Conservation (phyloP, 2,329 filamentous ascomycete species). For the Sporothrix pseudoabietina region DNA sequence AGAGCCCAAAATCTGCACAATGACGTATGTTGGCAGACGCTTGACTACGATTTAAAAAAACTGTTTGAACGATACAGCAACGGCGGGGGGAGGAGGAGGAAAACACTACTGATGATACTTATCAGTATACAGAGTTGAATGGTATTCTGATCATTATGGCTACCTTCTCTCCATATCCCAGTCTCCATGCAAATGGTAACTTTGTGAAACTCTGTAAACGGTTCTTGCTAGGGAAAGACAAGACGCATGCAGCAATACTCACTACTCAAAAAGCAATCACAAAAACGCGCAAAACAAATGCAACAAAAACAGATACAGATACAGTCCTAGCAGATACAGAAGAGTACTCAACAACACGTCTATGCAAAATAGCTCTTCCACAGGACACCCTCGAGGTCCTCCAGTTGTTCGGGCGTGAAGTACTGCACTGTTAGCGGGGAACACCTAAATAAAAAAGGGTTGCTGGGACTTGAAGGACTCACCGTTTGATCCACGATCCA, state of each 20-base stretch:
- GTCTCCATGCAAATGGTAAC: not conserved
- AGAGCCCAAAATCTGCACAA: slow-evolving; percentile 4
- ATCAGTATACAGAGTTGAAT: not conserved
- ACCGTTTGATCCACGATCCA: slow-evolving; percentile 99
- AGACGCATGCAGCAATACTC: not conserved
- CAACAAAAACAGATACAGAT: not conserved
- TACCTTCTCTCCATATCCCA: no score
- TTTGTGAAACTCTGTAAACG: not conserved
- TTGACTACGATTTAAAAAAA: not conserved
- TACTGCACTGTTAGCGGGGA: slow-evolving; percentile 50
- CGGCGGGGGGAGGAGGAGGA: not conserved
- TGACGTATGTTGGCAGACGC: slow-evolving; percentile 11
- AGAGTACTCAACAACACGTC: not conserved
- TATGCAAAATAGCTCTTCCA: slow-evolving; percentile 99
- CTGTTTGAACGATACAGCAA: not conserved
- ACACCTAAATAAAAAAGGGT: not conserved
- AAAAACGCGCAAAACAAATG: not conserved
- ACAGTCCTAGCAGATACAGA: not conserved
- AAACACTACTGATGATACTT: not conserved
- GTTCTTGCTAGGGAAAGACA: not conserved
- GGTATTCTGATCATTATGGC: not conserved
- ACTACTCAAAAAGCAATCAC: not conserved
- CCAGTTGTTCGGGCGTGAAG: slow-evolving; percentile 88
- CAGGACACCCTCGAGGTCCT: slow-evolving; percentile 91
- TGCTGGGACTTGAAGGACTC: slow-evolving; percentile 30